Percentiles rank a stretch among this genome's conserved stretches.
Conservation (phyloP, 768 basidiomycete species). For the Macrocybe gigantea region DNA sequence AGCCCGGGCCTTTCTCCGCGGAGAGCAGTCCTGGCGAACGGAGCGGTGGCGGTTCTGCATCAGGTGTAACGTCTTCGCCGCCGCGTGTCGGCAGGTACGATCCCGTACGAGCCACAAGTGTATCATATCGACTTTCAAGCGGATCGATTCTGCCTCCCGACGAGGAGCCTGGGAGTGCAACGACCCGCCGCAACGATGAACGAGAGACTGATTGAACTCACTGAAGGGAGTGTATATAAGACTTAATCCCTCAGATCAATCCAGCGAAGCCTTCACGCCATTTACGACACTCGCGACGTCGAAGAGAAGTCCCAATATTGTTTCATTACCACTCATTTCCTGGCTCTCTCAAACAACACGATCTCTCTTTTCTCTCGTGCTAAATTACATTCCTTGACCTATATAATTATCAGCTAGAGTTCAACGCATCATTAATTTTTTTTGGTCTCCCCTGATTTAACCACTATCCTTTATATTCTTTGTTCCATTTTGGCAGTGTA, state of each 20-base stretch:
- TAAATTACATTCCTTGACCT: no score
- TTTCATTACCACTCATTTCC: slow-evolving; percentile 6
- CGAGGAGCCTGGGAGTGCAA: slow-evolving; percentile 14
- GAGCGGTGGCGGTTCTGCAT: not conserved
- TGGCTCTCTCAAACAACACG: slow-evolving; percentile 2
- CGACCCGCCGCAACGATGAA: slow-evolving; percentile 12
- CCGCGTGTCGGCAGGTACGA: slow-evolving; percentile 43
- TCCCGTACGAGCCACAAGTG: slow-evolving; percentile 40
- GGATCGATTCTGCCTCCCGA: slow-evolving; percentile 15
- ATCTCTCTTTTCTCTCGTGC: slow-evolving; percentile 1
- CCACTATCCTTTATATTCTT: no score
- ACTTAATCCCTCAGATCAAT: no score
- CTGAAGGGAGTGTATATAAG: no score
- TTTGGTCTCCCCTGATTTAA: no score
- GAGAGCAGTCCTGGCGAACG: not conserved
- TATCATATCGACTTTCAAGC: slow-evolving; percentile 23
- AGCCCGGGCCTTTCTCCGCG: slow-evolving; percentile 1
- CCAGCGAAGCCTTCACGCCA: slow-evolving; percentile 4
- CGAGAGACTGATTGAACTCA: slow-evolving; percentile 3
- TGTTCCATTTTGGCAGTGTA: no score
- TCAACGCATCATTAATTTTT: no score
- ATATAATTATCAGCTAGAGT: no score
- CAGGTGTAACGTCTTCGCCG: slow-evolving; percentile 14
- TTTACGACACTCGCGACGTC: slow-evolving; percentile 11
- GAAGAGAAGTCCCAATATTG: not conserved